phyloP scores from a whole-genome alignment of 495 filamentous ascomycete species.

The Penicillium roqueforti region DNA sequence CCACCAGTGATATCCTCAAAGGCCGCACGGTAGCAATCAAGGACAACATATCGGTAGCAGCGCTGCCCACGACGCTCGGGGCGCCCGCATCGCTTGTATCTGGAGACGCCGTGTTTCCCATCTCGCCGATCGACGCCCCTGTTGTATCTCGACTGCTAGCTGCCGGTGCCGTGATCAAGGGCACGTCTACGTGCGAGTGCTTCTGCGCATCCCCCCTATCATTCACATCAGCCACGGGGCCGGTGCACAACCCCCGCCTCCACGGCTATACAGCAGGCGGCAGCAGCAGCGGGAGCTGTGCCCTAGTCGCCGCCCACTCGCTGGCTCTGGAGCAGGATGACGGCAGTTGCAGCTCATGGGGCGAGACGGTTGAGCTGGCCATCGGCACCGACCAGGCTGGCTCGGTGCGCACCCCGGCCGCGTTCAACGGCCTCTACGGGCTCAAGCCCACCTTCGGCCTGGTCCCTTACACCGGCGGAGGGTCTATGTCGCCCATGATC shows the following conservation, averaged over 20 bases:
- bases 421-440: conserved; percentile 40
- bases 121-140: conserved; percentile 34
- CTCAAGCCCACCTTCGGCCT: conserved; percentile 50
- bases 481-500: conserved; percentile 36
- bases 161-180: conserved; percentile 33
- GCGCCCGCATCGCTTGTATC: conserved; percentile 20
- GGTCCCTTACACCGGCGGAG: conserved; percentile 47
- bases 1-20: conserved; percentile 16
- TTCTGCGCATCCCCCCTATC: conserved; percentile 33
- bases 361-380: conserved; percentile 46
- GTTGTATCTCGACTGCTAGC: conserved; percentile 39
- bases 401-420: conserved; percentile 49
- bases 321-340: no score
- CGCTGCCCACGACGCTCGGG: conserved; percentile 31
- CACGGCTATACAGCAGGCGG: conserved; percentile 45
- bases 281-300: no score
- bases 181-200: conserved; percentile 42
- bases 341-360: no score
- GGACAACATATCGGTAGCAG: conserved; percentile 35
- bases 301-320: no score
- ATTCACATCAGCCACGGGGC: conserved; percentile 40
- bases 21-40: conserved; percentile 34
- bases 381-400: conserved; percentile 58
- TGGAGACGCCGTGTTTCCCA: conserved; percentile 8
- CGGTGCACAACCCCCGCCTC: conserved; percentile 43